Base-by-base conservation (phyloP, 1,284 basidiomycete species). In the Trichosporon faecale region DNA sequence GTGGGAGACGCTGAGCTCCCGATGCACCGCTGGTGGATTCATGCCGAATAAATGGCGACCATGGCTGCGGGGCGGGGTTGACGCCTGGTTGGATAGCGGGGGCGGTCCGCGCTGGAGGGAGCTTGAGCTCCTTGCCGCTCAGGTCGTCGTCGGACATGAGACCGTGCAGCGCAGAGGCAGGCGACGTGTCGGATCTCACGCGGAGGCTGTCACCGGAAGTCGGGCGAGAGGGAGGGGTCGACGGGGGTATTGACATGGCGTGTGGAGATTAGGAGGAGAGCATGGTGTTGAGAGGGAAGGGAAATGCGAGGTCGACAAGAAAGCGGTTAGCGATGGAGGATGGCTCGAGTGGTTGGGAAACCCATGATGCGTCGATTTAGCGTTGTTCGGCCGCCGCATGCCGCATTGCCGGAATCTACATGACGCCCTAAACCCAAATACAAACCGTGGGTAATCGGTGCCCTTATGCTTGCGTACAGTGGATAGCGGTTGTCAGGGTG, bases 131-230 rank as follows among this genome's bases (percentile, higher is more conserved):
- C 57, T 61, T 61, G 29, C 57, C 57, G 57, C 57, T 61, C 57
- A 61, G 57, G 29, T 61, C 57, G 57, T 61, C 57, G 57, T 61
- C 57, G 57, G 57, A 61, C 57, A 61, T 61, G 57, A 61, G 57
- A n/a, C 57, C 57, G 57, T 61, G 57, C 57, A 61, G 57, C 16
- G 57, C 57, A 33, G 57, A 61, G 27, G 57, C 57, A 9, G 57
- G 57, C 57, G 57, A 61, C 18, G 57, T 61, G 57, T 61, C 57
- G 27, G 57, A 61, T 31, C 57, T 61, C 3, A 61, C 57, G 57
- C 57, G 57, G 27, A 61, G 57, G 29, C 57, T 61, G 31, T 61
- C 57, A 29, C 57, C 57, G 29, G 57, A 61, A 3, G 57, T 61
- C 16, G 57, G 57, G 31, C 57, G 57, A 5, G 57, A 61, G 16